Evolutionary conservation across 331 rosid species (phyloP).

Genomic region (Malus hybrid): DNA sequence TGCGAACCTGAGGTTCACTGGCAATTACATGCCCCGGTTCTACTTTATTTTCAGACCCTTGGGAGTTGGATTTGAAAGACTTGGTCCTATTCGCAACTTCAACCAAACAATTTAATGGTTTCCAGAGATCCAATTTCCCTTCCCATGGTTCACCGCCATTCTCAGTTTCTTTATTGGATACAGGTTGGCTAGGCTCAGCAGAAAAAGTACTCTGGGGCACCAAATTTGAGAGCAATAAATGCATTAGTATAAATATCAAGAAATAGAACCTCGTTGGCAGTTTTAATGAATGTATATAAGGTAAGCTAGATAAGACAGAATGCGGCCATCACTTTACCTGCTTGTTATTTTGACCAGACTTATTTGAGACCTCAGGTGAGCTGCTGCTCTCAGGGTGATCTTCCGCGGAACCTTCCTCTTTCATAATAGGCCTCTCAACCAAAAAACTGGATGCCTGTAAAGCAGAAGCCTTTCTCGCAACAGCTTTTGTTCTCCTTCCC

Average conservation of each 20-base stretch:
- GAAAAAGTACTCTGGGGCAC: constrained; percentile 52
- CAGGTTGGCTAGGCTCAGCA: constrained; percentile 45
- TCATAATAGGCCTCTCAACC: constrained; percentile 41
- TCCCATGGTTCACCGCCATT: constrained; percentile 53
- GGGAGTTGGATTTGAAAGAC: constrained; percentile 60
- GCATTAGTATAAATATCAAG: neutral
- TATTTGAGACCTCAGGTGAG: constrained; percentile 54
- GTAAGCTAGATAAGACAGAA: constrained; percentile 10
- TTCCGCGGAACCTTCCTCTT: constrained; percentile 54
- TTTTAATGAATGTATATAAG: neutral
- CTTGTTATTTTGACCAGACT: constrained; percentile 38
- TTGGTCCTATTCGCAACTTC: constrained; percentile 91
- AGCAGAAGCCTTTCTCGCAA: constrained; percentile 60
- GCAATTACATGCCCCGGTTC: constrained; percentile 28
- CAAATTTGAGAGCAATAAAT: constrained; percentile 6
- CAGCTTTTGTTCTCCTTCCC: constrained; percentile 77
- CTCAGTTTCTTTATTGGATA: constrained; percentile 47
- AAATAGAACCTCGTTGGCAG: constrained; percentile 3
- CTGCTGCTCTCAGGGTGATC: constrained; percentile 54
- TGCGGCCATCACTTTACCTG: constrained; percentile 36
- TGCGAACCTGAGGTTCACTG: constrained; percentile 38
- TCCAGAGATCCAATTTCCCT: constrained; percentile 83
- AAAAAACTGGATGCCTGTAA: constrained; percentile 57
- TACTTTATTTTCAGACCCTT: constrained; percentile 45
- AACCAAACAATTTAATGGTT: constrained; percentile 79